phyloP scores from a whole-genome alignment of 2,329 filamentous ascomycete genomes.

The Aspergillus pseudonomiae region DNA sequence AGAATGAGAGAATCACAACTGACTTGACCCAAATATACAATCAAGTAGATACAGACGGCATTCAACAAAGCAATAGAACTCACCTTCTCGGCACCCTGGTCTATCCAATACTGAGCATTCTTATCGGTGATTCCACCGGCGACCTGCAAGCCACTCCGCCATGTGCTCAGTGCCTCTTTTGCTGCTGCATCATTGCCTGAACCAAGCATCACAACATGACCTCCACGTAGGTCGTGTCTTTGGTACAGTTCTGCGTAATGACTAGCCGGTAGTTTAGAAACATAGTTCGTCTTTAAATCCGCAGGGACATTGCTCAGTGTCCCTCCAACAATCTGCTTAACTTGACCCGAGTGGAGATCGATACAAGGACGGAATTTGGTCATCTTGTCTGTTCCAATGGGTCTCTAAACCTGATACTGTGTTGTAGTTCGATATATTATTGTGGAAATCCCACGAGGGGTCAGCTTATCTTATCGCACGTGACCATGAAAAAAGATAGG shows the following conservation, averaged over 20 bases:
- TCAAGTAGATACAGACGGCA: slow-evolving; percentile 2
- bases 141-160: slow-evolving; percentile 81
- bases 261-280: slow-evolving; percentile 78
- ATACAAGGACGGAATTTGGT: slow-evolving; percentile 95
- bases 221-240: slow-evolving; percentile 72
- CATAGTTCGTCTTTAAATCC: slow-evolving; percentile 85
- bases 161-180: slow-evolving; percentile 72
- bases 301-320: slow-evolving; percentile 72
- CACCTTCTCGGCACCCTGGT: slow-evolving; percentile 86
- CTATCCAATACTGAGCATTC: slow-evolving; percentile 86
- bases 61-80: slow-evolving; percentile 24
- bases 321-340: slow-evolving; percentile 98
- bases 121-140: slow-evolving; percentile 89
- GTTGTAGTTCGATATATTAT: slow-evolving; percentile 20
- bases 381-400: slow-evolving; percentile 58
- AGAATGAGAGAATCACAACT: background rate
- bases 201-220: slow-evolving; percentile 96
- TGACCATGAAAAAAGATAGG: slow-evolving; percentile 31
- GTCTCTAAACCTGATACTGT: slow-evolving; percentile 6
- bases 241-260: slow-evolving; percentile 84
- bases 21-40: background rate
- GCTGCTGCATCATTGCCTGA: slow-evolving; percentile 83
- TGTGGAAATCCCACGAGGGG: slow-evolving; percentile 21
- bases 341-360: slow-evolving; percentile 93
- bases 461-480: slow-evolving; percentile 43